These are phyloP conservation scores for Fusarium sp. DNA, from an alignment of 2,329 filamentous ascomycete genomes.

Conservation along the genomic window DNA sequence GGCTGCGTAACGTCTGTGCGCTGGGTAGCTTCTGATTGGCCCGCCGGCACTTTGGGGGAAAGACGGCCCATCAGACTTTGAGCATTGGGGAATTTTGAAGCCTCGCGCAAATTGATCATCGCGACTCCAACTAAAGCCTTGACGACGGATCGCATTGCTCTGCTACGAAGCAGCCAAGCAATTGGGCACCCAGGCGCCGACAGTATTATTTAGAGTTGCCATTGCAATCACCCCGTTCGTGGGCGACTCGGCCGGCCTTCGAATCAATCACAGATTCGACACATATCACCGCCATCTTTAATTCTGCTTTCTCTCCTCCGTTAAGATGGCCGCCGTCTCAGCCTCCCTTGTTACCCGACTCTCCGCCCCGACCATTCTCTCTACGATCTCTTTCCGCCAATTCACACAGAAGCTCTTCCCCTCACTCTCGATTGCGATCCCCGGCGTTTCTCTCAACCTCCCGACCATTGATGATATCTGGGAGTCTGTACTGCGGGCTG, in stretches of 20 bases:
- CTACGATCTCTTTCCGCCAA: constrained; percentile 63
- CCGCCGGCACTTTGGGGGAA: constrained; percentile 45
- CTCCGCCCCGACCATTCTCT: constrained; percentile 59
- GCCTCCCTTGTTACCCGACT: constrained; percentile 71
- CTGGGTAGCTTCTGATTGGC: constrained; percentile 53
- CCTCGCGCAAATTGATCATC: constrained; percentile 44
- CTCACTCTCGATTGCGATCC: constrained; percentile 71
- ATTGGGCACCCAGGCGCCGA: constrained; percentile 20
- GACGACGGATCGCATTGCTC: constrained; percentile 30
- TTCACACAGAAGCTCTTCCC: constrained; percentile 66
- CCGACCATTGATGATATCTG: constrained; percentile 83
- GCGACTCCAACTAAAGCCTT: constrained; percentile 34
- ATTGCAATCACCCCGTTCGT: neutral
- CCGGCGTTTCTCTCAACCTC: constrained; percentile 70
- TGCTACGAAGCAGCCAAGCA: constrained; percentile 6
- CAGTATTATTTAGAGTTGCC: neutral
- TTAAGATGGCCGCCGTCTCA: constrained; percentile 62
- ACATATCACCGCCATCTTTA: constrained; percentile 26
- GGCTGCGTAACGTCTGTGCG: constrained; percentile 50
- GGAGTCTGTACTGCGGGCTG: constrained; percentile 92
- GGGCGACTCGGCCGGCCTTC: constrained; percentile 4
- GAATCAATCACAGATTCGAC: constrained; percentile 22
- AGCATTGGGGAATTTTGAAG: constrained; percentile 40
- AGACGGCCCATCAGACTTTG: constrained; percentile 52
- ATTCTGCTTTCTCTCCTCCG: constrained; percentile 20